Percentiles rank a stretch among this genome's conserved stretches.
These are phyloP conservation scores for Microsporum ferrugineum DNA, from an alignment of 2,329 filamentous ascomycete genomes.

Conservation along the genomic window DNA sequence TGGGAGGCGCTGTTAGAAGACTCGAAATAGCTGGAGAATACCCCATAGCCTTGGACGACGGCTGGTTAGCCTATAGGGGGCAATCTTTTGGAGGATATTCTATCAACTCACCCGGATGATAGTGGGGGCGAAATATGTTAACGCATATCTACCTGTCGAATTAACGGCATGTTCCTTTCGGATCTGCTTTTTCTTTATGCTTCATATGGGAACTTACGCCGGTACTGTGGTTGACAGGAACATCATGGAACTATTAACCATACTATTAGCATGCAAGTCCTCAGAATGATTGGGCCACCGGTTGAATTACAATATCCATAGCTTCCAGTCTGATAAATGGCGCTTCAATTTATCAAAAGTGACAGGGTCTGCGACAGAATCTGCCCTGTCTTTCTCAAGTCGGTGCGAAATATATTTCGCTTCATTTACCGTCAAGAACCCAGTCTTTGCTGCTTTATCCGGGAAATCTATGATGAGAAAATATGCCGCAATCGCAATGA, in stretches of 20 bases:
- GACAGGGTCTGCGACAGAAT: slow-evolving; percentile 40
- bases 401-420: slow-evolving; percentile 25
- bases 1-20: slow-evolving; percentile 23
- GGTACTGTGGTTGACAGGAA: slow-evolving; percentile 9
- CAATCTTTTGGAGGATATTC: background rate
- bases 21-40: slow-evolving; percentile 19
- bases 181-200: background rate
- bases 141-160: slow-evolving; percentile 3
- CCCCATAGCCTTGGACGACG: slow-evolving; percentile 20
- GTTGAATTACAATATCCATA: slow-evolving; percentile 46
- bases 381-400: slow-evolving; percentile 48
- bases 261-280: slow-evolving; percentile 10
- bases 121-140: slow-evolving; percentile 9
- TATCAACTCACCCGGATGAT: slow-evolving; percentile 14
- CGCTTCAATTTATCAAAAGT: slow-evolving; percentile 38
- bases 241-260: slow-evolving; percentile 7
- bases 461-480: slow-evolving; percentile 55
- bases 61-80: background rate
- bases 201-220: slow-evolving; percentile 3
- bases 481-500: slow-evolving; percentile 41
- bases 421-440: slow-evolving; percentile 44
- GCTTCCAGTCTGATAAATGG: slow-evolving; percentile 42
- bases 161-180: background rate
- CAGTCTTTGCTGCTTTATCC: slow-evolving; percentile 40
- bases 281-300: slow-evolving; percentile 6